phyloP scores from a whole-genome alignment of 257 asterid species.

The Salvia splendens region DNA sequence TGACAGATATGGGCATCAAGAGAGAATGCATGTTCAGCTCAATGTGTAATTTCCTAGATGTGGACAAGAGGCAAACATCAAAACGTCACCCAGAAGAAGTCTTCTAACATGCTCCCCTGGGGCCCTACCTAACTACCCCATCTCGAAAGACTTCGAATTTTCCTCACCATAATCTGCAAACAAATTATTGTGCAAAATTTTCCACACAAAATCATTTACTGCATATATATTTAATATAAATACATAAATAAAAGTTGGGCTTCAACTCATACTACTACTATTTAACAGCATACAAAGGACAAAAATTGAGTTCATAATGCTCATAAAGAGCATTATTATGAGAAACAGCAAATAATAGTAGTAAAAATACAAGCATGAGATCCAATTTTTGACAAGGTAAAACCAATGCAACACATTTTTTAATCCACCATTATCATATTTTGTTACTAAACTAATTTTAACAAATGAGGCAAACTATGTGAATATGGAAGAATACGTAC shows the following conservation, averaged over 20 bases:
- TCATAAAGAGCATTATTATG: neutral
- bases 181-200: neutral
- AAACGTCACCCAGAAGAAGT: neutral
- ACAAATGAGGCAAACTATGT: slow-evolving; percentile 26
- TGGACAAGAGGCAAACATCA: neutral
- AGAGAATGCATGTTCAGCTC: neutral
- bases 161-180: neutral
- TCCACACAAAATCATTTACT: neutral
- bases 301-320: neutral
- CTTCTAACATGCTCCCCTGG: neutral
- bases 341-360: neutral
- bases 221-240: neutral
- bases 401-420: neutral
- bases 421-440: slow-evolving; percentile 4
- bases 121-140: neutral
- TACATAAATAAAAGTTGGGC: neutral
- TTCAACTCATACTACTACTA: neutral
- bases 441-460: no score
- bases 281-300: neutral
- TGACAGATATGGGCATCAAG: neutral
- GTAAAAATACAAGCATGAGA: neutral
- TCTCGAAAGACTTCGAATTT: neutral
- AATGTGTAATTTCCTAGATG: neutral
- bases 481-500: slow-evolving; percentile 50
- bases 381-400: neutral